Evolutionary conservation across 2,329 filamentous ascomycete genomes (phyloP).

Genomic region (Penicillium frequentans): DNA sequence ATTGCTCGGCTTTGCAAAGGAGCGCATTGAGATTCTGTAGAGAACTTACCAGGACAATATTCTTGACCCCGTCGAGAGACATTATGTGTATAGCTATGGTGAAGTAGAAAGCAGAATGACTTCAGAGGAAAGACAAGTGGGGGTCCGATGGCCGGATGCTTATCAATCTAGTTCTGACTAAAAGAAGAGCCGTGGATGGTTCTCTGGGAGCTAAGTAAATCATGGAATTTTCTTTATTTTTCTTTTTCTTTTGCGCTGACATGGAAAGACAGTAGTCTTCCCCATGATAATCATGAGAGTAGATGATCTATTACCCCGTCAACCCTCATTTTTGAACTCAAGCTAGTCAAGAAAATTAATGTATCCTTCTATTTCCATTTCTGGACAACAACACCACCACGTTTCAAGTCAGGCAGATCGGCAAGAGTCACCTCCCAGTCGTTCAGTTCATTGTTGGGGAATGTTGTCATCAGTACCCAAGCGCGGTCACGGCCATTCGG

Average conservation of each 20-base stretch:
- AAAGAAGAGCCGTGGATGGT: not conserved
- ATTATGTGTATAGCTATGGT: slow-evolving; percentile 24
- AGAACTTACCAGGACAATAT: slow-evolving; percentile 42
- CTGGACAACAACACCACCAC: slow-evolving; percentile 52
- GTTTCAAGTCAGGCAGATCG: slow-evolving; percentile 51
- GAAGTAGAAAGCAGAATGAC: not conserved
- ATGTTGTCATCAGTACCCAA: slow-evolving; percentile 66
- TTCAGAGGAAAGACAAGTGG: slow-evolving; percentile 7
- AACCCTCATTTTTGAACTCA: slow-evolving; percentile 7
- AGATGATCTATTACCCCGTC: not conserved
- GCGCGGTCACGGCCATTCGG: slow-evolving; percentile 49
- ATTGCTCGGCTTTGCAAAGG: not conserved
- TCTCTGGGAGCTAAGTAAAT: not conserved
- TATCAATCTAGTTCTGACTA: slow-evolving; percentile 27
- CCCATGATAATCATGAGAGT: not conserved
- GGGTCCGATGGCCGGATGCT: slow-evolving; percentile 25
- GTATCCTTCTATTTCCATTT: slow-evolving; percentile 42
- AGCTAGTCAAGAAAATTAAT: not conserved
- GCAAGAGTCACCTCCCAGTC: slow-evolving; percentile 52
- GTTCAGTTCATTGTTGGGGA: slow-evolving; percentile 62
- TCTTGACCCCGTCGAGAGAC: slow-evolving; percentile 45
- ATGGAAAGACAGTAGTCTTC: not conserved
- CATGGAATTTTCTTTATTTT: not conserved
- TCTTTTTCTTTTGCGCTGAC: not conserved
- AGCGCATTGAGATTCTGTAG: not conserved